Percentiles rank a stretch among this genome's conserved stretches.
phyloP scores from a whole-genome alignment of 2,329 filamentous ascomycete species.

The Thyridium curvatum region DNA sequence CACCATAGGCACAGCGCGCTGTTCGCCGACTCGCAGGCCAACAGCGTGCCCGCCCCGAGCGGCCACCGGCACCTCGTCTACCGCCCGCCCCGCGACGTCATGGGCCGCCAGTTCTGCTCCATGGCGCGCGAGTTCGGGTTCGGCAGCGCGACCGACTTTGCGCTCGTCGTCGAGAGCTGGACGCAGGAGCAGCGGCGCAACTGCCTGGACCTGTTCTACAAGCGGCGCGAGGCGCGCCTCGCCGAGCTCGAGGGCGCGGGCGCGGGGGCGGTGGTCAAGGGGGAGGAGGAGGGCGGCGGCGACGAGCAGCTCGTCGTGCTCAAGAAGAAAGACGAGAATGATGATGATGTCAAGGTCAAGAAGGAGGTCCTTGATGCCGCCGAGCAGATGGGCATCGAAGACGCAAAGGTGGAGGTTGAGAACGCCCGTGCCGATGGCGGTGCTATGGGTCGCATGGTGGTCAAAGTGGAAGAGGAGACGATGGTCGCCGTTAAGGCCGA shows the following conservation, averaged over 20 bases:
- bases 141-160: slow-evolving; percentile 73
- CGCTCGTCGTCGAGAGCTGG: slow-evolving; percentile 83
- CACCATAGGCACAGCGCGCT: slow-evolving; percentile 45
- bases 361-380: no score
- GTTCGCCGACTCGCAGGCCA: slow-evolving; percentile 46
- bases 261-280: slow-evolving; percentile 4
- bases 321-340: slow-evolving; percentile 6
- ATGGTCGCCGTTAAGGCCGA: no score
- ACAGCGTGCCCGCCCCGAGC: slow-evolving; percentile 19
- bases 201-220: slow-evolving; percentile 77
- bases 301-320: neutral
- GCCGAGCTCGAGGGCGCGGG: slow-evolving; percentile 15
- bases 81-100: slow-evolving; percentile 68
- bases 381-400: no score
- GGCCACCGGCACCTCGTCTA: slow-evolving; percentile 43
- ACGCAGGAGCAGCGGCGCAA: slow-evolving; percentile 75
- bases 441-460: no score
- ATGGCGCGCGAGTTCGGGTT: slow-evolving; percentile 82
- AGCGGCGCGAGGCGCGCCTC: slow-evolving; percentile 51
- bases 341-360: neutral
- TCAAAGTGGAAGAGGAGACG: no score
- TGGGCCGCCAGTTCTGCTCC: slow-evolving; percentile 78
- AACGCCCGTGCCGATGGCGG: no score
- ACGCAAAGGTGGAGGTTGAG: no score
- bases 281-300: slow-evolving; percentile 1